These are phyloP conservation scores for Aspergillus brunneoviolaceus DNA, from an alignment of 2,329 filamentous ascomycete species.

Conservation along the genomic window DNA sequence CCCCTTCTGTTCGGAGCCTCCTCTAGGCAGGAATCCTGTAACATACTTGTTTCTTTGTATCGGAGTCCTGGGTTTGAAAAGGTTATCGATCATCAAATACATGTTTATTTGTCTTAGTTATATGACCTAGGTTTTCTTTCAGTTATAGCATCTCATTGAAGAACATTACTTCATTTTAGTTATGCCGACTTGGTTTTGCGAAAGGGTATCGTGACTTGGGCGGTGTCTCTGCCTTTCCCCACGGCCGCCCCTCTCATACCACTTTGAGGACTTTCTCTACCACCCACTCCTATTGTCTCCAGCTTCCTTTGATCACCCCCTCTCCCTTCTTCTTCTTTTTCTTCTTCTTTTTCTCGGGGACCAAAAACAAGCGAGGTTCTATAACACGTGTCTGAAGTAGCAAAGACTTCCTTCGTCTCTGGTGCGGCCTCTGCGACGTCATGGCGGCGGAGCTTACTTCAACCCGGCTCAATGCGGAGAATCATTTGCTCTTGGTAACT, in stretches of 20 bases:
- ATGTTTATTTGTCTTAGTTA: conserved; percentile 17
- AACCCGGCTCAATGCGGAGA: conserved; percentile 51
- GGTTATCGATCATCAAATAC: conserved; percentile 32
- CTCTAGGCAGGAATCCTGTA: conserved; percentile 37
- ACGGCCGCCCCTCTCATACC: neutral
- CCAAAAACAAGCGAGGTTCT: neutral
- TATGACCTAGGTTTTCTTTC: conserved; percentile 6
- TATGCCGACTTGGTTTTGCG: neutral
- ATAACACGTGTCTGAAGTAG: neutral
- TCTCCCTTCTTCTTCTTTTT: no score
- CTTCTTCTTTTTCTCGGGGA: no score
- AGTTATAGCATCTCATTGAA: conserved; percentile 5
- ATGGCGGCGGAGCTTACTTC: conserved; percentile 48
- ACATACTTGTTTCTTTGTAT: conserved; percentile 35
- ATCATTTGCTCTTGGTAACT: conserved; percentile 49
- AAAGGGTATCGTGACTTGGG: conserved; percentile 7
- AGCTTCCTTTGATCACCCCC: neutral
- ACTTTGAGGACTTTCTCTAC: neutral
- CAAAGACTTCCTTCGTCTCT: neutral
- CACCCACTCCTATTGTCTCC: neutral
- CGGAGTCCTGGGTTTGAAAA: conserved; percentile 44
- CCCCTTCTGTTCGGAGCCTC: conserved; percentile 3
- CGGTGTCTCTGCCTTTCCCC: conserved; percentile 8
- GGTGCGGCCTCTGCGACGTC: conserved; percentile 1
- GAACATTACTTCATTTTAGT: neutral